phyloP scores from a whole-genome alignment of 331 rosid species.

The Arachis monticola region DNA sequence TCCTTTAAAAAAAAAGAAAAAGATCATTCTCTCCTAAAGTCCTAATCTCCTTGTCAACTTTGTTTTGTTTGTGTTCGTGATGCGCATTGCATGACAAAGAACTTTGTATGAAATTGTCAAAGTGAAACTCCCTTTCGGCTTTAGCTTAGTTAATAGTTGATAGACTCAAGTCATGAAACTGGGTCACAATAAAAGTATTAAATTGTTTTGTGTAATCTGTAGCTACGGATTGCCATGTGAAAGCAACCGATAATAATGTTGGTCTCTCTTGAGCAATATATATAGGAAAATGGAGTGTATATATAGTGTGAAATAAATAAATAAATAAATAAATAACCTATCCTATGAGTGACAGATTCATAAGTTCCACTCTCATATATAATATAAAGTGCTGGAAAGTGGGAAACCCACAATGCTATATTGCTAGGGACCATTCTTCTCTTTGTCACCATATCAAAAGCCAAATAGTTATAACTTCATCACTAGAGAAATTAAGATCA shows the following conservation, averaged over 20 bases:
- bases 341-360: not conserved
- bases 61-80: not conserved
- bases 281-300: not conserved
- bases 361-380: constrained; percentile 7
- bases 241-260: constrained; percentile 4
- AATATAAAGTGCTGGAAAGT: not conserved
- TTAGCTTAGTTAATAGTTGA: not conserved
- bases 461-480: not conserved
- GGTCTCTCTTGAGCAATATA: not conserved
- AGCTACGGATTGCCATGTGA: constrained; percentile 20
- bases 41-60: not conserved
- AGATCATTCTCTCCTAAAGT: too few relatives aligned
- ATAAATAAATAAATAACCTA: not conserved
- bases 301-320: not conserved
- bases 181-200: not conserved
- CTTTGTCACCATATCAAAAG: not conserved
- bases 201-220: not conserved
- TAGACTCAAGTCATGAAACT: not conserved
- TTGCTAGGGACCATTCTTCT: not conserved
- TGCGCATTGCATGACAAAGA: not conserved
- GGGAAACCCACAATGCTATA: constrained; percentile 33
- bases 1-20: not conserved
- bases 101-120: not conserved
- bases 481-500: too few relatives aligned
- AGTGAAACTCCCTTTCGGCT: not conserved